These are phyloP conservation scores for Lasiosphaeria ovina DNA, from an alignment of 495 filamentous ascomycete species.

Conservation along the genomic window DNA sequence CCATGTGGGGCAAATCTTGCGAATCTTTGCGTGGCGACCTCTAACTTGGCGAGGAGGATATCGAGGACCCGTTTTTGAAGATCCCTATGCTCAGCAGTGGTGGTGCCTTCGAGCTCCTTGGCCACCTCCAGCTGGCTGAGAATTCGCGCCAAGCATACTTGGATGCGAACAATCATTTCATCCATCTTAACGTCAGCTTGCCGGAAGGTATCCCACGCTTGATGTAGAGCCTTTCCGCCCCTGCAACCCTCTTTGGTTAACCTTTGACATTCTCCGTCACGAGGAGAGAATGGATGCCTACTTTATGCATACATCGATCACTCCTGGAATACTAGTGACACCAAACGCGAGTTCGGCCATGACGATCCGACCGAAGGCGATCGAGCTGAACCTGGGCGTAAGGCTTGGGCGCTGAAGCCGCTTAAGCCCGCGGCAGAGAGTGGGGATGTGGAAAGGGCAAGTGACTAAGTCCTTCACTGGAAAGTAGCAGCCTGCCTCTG, in stretches of 20 bases:
- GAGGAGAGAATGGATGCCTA: background rate
- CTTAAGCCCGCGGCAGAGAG: background rate
- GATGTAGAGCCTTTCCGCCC: background rate
- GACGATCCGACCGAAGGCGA: background rate
- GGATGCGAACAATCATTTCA: background rate
- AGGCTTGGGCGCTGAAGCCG: background rate
- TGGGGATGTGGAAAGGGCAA: background rate
- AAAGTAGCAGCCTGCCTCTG: background rate
- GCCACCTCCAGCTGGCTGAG: background rate
- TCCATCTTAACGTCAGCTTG: background rate
- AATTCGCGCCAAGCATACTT: background rate
- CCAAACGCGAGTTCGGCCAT: background rate
- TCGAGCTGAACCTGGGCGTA: background rate
- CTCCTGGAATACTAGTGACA: background rate
- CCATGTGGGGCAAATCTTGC: background rate
- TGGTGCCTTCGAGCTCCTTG: background rate
- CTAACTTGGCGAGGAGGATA: background rate
- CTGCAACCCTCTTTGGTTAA: background rate
- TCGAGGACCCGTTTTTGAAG: background rate
- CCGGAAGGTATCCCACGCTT: background rate
- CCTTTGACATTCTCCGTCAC: background rate
- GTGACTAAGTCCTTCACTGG: background rate
- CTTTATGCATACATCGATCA: background rate
- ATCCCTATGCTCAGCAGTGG: background rate
- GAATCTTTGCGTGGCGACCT: background rate